Conservation (phyloP, 192 early-diverging fungal species). For the Coemansia sp. region DNA sequence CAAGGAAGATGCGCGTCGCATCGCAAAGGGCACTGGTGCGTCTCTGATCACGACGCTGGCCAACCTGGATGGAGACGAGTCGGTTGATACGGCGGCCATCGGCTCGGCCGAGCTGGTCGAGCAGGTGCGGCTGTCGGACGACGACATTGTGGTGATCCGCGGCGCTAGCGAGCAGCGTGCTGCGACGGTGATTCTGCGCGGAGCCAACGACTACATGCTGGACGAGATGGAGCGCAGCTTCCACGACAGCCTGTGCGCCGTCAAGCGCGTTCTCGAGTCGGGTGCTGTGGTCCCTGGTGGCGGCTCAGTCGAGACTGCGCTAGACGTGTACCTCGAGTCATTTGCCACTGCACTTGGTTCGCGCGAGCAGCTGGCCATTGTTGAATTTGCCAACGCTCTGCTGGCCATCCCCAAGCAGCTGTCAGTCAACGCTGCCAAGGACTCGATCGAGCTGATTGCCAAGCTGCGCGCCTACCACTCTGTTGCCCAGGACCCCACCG, state of each 20-base stretch:
- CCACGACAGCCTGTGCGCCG: slow-evolving; percentile 92
- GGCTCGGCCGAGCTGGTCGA: slow-evolving; percentile 94
- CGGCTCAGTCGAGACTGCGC: slow-evolving; percentile 91
- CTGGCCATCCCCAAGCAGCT: slow-evolving; percentile 97
- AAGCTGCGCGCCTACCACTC: slow-evolving; percentile 96
- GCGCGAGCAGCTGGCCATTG: slow-evolving; percentile 97
- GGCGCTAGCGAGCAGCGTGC: slow-evolving; percentile 64
- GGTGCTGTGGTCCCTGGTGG: slow-evolving; percentile 96
- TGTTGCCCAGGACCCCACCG: slow-evolving; percentile 69
- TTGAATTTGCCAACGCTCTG: slow-evolving; percentile 93
- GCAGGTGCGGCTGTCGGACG: slow-evolving; percentile 96
- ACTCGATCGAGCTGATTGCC: slow-evolving; percentile 95
- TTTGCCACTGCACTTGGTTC: slow-evolving; percentile 96
- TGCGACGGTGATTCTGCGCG: slow-evolving; percentile 93
- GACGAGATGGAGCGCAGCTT: slow-evolving; percentile 99
- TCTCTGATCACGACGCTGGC: slow-evolving; percentile 92
- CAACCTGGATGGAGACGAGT: slow-evolving; percentile 97
- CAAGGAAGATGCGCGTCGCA: slow-evolving; percentile 96
- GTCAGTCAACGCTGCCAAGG: slow-evolving; percentile 97
- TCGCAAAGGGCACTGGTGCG: slow-evolving; percentile 96
- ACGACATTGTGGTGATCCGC: slow-evolving; percentile 95
- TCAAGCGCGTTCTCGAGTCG: slow-evolving; percentile 95
- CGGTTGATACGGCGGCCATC: slow-evolving; percentile 83
- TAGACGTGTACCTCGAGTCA: slow-evolving; percentile 96
- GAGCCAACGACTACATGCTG: slow-evolving; percentile 98